phyloP scores from a whole-genome alignment of 2,329 filamentous ascomycete species.

The Plenodomus biglobosus region DNA sequence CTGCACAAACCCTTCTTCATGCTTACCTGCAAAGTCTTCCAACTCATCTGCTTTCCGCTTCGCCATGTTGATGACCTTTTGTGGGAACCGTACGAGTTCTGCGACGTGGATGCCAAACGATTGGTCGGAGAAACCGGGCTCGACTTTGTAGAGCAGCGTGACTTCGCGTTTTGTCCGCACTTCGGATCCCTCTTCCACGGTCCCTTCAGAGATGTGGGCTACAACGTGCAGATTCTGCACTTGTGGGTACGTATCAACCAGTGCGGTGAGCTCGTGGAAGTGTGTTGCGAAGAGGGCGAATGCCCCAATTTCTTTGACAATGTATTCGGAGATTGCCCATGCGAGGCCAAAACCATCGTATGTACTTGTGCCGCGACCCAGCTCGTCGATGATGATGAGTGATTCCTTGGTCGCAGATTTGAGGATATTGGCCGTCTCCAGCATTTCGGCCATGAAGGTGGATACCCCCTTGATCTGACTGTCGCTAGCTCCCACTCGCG shows the following conservation, averaged over 20 bases:
- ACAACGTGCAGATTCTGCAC: constrained; percentile 95
- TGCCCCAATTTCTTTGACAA: constrained; percentile 90
- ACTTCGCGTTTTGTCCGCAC: constrained; percentile 65
- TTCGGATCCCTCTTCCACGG: constrained; percentile 48
- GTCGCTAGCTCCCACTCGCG: constrained; percentile 92
- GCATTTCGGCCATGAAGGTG: constrained; percentile 99
- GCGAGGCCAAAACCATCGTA: constrained; percentile 99
- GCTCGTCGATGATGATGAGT: constrained; percentile 96
- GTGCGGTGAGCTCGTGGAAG: constrained; percentile 94
- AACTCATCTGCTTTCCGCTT: constrained; percentile 97
- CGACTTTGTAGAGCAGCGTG: constrained; percentile 94
- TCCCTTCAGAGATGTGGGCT: constrained; percentile 73
- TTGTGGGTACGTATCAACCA: constrained; percentile 82
- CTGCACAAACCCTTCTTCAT: constrained; percentile 55
- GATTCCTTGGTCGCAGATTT: constrained; percentile 95
- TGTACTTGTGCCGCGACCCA: constrained; percentile 93
- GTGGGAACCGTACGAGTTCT: constrained; percentile 91
- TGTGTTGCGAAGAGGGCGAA: constrained; percentile 96
- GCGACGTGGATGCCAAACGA: constrained; percentile 98
- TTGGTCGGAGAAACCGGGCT: constrained; percentile 93
- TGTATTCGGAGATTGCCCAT: constrained; percentile 98
- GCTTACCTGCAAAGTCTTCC: constrained; percentile 87
- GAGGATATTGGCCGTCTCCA: constrained; percentile 97
- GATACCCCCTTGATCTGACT: constrained; percentile 97
- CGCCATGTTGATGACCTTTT: constrained; percentile 99